Conservation (phyloP, 345 rosid genomes). For the Brassica incana region DNA sequence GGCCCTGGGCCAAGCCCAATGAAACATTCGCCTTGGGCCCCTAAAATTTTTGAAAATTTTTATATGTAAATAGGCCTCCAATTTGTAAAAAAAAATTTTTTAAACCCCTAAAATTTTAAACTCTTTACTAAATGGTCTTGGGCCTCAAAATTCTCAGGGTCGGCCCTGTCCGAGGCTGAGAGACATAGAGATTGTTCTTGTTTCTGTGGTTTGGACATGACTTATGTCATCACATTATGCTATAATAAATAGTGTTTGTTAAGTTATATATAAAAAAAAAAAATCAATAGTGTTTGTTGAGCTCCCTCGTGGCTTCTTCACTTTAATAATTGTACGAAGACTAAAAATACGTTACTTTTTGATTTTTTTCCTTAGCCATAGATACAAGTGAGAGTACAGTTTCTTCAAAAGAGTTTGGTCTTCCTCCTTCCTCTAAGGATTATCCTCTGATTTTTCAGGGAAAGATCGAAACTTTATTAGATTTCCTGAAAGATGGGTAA, state of each 20-base stretch:
- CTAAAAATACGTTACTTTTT: not conserved
- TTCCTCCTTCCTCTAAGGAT: not conserved
- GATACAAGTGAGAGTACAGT: not conserved
- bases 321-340: not conserved
- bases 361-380: not conserved
- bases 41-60: too few relatives aligned
- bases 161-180: not conserved
- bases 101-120: too few relatives aligned
- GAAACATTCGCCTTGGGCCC: too few relatives aligned
- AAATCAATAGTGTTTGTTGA: not conserved
- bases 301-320: constrained; percentile 1
- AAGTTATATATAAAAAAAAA: too few relatives aligned
- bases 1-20: too few relatives aligned
- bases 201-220: not conserved
- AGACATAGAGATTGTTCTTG: not conserved
- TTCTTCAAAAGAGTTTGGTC: constrained; percentile 1
- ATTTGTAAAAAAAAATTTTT: too few relatives aligned
- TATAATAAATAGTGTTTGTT: not conserved
- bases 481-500: constrained; percentile 51
- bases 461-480: constrained; percentile 13
- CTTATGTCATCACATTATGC: not conserved
- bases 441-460: not conserved
- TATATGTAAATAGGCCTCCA: too few relatives aligned
- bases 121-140: too few relatives aligned
- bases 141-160: too few relatives aligned